A percentile compares a stretch with the other conserved stretches of the same genome.
Evolutionary conservation across 2,329 filamentous ascomycete species (phyloP).

Genomic region (Sporothrix schenckii): DNA sequence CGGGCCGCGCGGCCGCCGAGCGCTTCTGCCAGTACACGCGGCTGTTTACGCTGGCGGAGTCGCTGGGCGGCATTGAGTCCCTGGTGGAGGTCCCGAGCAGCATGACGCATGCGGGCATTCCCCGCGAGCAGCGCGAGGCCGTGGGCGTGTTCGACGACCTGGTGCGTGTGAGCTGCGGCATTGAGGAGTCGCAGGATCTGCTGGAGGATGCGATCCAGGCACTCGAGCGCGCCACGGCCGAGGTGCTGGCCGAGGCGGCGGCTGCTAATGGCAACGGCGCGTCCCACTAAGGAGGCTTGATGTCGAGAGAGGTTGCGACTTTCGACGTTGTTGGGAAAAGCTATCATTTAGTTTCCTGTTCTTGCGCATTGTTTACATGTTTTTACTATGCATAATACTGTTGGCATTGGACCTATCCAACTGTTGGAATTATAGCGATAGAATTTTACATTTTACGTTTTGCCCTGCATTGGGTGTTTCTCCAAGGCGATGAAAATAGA

Average conservation of each 20-base stretch:
- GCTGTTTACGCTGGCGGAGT: constrained; percentile 93
- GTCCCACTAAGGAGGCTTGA: not conserved
- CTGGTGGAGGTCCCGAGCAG: constrained; percentile 88
- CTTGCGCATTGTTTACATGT: not conserved
- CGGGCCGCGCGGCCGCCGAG: constrained; percentile 82
- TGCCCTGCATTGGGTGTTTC: no score
- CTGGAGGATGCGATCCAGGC: constrained; percentile 78
- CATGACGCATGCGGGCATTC: constrained; percentile 98
- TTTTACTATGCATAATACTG: no score
- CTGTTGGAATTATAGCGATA: constrained; percentile 16
- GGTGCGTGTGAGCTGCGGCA: constrained; percentile 87
- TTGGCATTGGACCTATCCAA: not conserved
- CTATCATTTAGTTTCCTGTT: not conserved
- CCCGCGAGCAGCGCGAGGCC: constrained; percentile 83
- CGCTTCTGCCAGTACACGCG: constrained; percentile 87
- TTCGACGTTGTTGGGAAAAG: not conserved
- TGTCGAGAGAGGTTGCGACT: not conserved
- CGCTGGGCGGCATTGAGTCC: constrained; percentile 83
- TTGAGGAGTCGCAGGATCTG: constrained; percentile 88
- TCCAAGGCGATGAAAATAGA: not conserved
- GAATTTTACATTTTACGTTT: not conserved
- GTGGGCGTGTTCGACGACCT: constrained; percentile 95
- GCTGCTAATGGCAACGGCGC: constrained; percentile 22
- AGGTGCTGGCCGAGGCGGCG: constrained; percentile 16
- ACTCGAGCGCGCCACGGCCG: constrained; percentile 67